These are phyloP conservation scores for Yarrowia porcina DNA, from an alignment of 805 yeast species.

Conservation along the genomic window DNA sequence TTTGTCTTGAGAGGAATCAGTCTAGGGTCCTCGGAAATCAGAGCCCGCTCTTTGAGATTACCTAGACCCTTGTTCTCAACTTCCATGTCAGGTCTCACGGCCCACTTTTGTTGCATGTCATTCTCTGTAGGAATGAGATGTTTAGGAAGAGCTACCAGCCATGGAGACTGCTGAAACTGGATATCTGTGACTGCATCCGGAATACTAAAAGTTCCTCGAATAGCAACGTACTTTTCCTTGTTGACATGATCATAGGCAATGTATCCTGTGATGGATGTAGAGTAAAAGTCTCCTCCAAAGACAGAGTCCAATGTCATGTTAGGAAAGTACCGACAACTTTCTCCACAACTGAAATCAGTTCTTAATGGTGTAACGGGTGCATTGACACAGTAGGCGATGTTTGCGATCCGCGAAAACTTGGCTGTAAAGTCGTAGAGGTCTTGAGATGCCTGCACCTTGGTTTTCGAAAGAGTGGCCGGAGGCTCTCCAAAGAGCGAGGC, in stretches of 20 bases:
- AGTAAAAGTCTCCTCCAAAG: neutral
- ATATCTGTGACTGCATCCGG: neutral
- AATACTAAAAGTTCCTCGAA: constrained; percentile 4
- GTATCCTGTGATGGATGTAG: neutral
- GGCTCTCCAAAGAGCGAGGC: neutral
- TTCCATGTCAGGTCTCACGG: neutral
- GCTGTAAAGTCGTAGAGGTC: neutral
- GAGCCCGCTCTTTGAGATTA: neutral
- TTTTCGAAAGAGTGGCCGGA: neutral
- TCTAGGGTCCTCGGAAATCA: neutral
- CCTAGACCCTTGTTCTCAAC: neutral
- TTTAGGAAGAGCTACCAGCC: neutral
- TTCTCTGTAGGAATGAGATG: neutral
- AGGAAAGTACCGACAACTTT: neutral
- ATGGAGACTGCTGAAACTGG: neutral
- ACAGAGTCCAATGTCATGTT: constrained; percentile 1
- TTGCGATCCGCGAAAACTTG: neutral
- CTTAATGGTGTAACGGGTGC: neutral
- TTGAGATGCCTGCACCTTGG: neutral
- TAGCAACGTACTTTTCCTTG: neutral
- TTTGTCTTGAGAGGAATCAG: neutral
- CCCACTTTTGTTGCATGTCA: neutral
- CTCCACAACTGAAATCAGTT: neutral
- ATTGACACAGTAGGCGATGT: constrained; percentile 2
- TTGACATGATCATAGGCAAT: neutral